Conservation (phyloP, 371 early-diverging fungal species). For the Apophysomyces variabilis region DNA sequence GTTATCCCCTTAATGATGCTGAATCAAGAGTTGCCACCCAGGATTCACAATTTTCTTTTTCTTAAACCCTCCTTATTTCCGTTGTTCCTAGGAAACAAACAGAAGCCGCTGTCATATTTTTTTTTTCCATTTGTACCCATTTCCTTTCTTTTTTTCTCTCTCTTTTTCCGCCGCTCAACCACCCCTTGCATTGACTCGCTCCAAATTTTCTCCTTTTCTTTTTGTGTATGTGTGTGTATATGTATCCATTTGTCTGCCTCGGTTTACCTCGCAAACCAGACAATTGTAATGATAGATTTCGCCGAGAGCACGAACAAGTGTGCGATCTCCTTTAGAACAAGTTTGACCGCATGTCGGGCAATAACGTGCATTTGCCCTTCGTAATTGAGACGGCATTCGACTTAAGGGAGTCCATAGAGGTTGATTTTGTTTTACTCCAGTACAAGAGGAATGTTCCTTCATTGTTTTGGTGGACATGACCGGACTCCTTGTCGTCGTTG, state of each 20-base stretch:
- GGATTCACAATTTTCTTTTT: background rate
- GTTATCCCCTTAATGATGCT: background rate
- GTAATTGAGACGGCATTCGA: background rate
- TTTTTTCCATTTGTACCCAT: constrained; percentile 2
- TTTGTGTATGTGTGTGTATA: no score
- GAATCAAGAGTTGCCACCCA: background rate
- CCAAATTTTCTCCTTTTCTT: background rate
- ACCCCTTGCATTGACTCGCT: constrained; percentile 1
- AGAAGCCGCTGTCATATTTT: constrained; percentile 1
- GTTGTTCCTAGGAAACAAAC: constrained; percentile 5
- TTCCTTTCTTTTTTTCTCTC: background rate
- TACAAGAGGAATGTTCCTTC: constrained; percentile 1
- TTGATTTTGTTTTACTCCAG: background rate
- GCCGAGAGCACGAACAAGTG: background rate
- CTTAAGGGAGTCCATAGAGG: background rate
- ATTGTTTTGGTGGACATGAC: constrained; percentile 3
- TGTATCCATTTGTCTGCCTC: constrained; percentile 6
- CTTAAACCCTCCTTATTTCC: background rate
- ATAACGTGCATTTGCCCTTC: background rate
- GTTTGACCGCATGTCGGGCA: constrained; percentile 16
- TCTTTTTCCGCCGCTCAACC: constrained; percentile 1
- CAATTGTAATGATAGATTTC: constrained; percentile 5
- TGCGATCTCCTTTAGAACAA: constrained; percentile 7
- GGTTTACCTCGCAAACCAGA: constrained; percentile 2
- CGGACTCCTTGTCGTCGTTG: background rate